These are phyloP conservation scores for Magnolia kwangsiensis DNA, from an alignment of 164 flowering plant species.

Conservation along the genomic window DNA sequence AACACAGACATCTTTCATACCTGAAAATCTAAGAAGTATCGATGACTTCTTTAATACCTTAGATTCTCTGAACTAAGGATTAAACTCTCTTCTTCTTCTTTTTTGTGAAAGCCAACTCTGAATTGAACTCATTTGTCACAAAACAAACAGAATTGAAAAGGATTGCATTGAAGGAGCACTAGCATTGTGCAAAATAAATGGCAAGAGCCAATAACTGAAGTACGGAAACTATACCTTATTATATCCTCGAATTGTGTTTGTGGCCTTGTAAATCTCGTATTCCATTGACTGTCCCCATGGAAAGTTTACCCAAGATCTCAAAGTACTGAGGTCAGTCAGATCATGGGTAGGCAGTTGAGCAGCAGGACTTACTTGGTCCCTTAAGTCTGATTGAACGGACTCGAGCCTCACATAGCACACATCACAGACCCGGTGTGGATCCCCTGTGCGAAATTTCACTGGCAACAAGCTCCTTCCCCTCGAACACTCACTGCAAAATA, in stretches of 20 bases:
- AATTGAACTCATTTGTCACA: neutral
- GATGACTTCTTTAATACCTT: neutral
- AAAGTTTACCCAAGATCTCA: conserved; percentile 94
- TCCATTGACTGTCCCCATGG: conserved; percentile 99
- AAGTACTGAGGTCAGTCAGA: conserved; percentile 90
- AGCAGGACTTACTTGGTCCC: conserved; percentile 91
- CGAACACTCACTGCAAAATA: conserved; percentile 82
- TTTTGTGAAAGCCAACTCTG: too few relatives aligned
- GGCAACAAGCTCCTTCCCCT: conserved; percentile 91
- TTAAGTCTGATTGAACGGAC: conserved; percentile 72
- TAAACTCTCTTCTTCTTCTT: too few relatives aligned
- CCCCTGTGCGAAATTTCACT: conserved; percentile 49
- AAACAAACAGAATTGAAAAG: too few relatives aligned
- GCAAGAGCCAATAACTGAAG: neutral
- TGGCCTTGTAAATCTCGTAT: conserved; percentile 94
- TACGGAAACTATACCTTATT: conserved; percentile 42
- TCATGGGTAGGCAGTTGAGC: conserved; percentile 91
- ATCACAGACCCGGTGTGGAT: conserved; percentile 89
- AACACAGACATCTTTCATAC: neutral
- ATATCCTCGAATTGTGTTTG: conserved; percentile 73
- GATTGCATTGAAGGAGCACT: neutral
- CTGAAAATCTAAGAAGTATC: neutral
- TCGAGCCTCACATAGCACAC: conserved; percentile 90
- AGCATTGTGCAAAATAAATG: neutral
- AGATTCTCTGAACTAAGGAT: too few relatives aligned